phyloP scores from a whole-genome alignment of 2,329 filamentous ascomycete species.

The Chrysoporthe austroafricana region DNA sequence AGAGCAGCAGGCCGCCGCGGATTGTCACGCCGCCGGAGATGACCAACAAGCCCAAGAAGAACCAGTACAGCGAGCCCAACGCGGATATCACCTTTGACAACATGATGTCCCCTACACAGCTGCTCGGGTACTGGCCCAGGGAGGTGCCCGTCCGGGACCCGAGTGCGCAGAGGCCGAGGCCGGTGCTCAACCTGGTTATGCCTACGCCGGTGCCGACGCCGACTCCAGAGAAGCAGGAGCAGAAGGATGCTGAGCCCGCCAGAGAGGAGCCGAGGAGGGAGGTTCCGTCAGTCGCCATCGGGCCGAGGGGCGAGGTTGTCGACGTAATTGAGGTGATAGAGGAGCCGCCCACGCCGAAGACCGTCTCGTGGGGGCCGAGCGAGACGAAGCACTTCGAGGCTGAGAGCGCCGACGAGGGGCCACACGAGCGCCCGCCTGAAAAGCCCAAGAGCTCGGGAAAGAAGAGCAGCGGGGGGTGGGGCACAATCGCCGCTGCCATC shows the following conservation, averaged over 20 bases:
- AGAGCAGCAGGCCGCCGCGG: constrained; percentile 36
- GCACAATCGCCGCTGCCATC: constrained; percentile 55
- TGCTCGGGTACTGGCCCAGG: constrained; percentile 39
- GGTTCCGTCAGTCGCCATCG: constrained; percentile 41
- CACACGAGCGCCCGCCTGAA: constrained; percentile 40
- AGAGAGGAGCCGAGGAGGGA: constrained; percentile 29
- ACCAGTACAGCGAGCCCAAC: constrained; percentile 59
- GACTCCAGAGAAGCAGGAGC: constrained; percentile 45
- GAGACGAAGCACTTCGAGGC: constrained; percentile 67
- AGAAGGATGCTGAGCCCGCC: constrained; percentile 30
- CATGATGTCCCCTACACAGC: constrained; percentile 57
- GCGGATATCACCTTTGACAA: constrained; percentile 68
- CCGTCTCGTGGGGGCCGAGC: constrained; percentile 68
- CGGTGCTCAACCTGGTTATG: constrained; percentile 62
- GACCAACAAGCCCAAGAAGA: constrained; percentile 49
- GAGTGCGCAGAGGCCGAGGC: constrained; percentile 59
- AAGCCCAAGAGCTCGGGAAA: constrained; percentile 32
- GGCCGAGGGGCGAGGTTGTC: constrained; percentile 47
- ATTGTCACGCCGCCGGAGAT: constrained; percentile 61
- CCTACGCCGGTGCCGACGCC: constrained; percentile 63
- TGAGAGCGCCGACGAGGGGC: constrained; percentile 55
- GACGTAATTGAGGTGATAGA: constrained; percentile 49
- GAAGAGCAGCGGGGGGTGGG: constrained; percentile 58
- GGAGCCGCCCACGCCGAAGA: constrained; percentile 50
- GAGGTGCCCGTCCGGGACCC: constrained; percentile 48